These are phyloP conservation scores for Cytospora leucostoma DNA, from an alignment of 2,329 filamentous ascomycete genomes.

Conservation along the genomic window DNA sequence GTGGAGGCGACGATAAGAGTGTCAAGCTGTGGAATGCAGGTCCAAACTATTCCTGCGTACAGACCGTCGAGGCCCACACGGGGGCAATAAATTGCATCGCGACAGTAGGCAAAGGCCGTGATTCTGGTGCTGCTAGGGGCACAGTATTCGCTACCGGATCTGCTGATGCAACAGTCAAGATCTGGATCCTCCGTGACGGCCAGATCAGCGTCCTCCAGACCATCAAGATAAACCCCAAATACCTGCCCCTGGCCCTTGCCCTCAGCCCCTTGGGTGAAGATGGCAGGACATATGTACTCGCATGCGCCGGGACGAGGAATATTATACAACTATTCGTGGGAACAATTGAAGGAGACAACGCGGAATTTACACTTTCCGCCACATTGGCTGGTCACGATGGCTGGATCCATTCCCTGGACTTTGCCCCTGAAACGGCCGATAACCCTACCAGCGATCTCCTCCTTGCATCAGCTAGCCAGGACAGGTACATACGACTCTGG, in stretches of 20 bases:
- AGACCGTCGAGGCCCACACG: constrained; percentile 67
- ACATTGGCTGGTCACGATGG: constrained; percentile 88
- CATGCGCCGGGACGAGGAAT: constrained; percentile 81
- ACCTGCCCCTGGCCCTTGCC: constrained; percentile 78
- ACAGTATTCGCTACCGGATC: constrained; percentile 74
- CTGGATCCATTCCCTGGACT: constrained; percentile 87
- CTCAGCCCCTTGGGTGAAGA: constrained; percentile 60
- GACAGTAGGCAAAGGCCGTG: constrained; percentile 38
- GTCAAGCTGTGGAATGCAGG: constrained; percentile 69
- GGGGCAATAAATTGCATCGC: constrained; percentile 73
- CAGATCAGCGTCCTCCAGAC: constrained; percentile 63
- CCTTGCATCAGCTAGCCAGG: constrained; percentile 91
- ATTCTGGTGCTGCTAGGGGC: background rate
- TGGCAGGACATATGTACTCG: constrained; percentile 62
- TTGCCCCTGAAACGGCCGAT: constrained; percentile 63
- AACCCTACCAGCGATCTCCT: constrained; percentile 66
- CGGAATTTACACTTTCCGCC: constrained; percentile 69
- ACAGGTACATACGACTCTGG: constrained; percentile 97
- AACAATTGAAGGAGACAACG: constrained; percentile 38
- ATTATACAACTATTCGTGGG: constrained; percentile 76
- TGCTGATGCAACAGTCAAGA: constrained; percentile 71
- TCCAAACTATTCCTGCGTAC: constrained; percentile 43
- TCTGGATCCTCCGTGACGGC: constrained; percentile 66
- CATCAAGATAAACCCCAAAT: constrained; percentile 73
- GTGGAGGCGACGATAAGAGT: constrained; percentile 78